Percentiles rank a stretch among this genome's conserved stretches.
phyloP scores from a whole-genome alignment of 2,329 filamentous ascomycete genomes.

The Trichoderma sp. region DNA sequence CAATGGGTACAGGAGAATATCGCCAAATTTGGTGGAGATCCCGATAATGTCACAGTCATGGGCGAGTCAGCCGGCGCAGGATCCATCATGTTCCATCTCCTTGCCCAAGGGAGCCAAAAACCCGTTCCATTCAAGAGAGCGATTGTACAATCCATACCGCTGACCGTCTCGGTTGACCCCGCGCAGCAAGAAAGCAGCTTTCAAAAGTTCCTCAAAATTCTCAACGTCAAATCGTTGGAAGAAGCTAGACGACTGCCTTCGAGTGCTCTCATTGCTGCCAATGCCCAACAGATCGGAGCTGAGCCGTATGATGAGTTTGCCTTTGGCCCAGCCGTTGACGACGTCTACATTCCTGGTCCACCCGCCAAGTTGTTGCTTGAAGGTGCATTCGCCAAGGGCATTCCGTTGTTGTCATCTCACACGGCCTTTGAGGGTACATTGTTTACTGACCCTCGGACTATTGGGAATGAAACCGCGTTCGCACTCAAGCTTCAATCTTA shows the following conservation, averaged over 20 bases:
- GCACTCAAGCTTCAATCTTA: neutral
- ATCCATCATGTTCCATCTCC: neutral
- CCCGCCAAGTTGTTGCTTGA: neutral
- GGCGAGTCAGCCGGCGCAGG: neutral
- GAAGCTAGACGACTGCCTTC: neutral
- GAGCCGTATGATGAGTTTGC: neutral
- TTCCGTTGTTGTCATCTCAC: neutral
- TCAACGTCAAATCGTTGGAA: neutral
- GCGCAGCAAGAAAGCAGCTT: neutral
- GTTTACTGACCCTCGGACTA: neutral
- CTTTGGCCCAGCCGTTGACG: neutral
- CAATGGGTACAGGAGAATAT: conserved; percentile 54
- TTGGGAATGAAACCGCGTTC: neutral
- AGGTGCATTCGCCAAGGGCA: neutral
- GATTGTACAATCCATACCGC: neutral
- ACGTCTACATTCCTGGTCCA: neutral
- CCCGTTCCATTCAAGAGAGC: neutral
- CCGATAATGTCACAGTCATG: neutral
- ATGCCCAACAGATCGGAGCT: neutral
- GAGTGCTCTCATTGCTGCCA: neutral
- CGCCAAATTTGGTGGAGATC: neutral
- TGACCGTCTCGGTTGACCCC: neutral
- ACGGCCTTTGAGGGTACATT: neutral
- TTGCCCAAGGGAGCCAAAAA: neutral
- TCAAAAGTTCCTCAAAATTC: neutral